Evolutionary conservation across 1,284 basidiomycete genomes (phyloP), one percentile per base, ranked within the genome.

Genomic region (Pterulicium gracile): DNA sequence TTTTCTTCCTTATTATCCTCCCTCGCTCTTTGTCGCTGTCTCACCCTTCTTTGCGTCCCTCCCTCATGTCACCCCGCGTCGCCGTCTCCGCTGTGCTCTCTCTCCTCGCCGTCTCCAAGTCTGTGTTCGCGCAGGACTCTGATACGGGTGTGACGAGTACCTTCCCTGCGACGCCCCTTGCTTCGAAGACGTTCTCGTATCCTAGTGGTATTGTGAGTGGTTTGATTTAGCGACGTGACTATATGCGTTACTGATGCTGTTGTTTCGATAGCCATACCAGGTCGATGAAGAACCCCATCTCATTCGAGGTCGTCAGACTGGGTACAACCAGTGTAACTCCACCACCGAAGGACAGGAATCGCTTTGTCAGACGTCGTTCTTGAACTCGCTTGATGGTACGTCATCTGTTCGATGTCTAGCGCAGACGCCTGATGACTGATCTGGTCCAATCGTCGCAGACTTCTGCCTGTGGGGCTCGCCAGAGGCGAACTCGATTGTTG

Each of bases 321-420:
- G 83, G 4, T 85, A 77, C 68, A 86, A 85, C 61, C 54, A 63
- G 3, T 87, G 84, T 61, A 85, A 86, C 64, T 71, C 76, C 2
- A 83, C 81, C 3, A 86, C 82, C 4, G 65, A 77, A 60, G 72
- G 69, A 53, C 71, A 69, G 47, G 42, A 68, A 2, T 82, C 81
- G 0, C 50, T 71, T 43, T 86, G 84, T 56, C 83, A 86, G 61
- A 86, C 82, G 0, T 60, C 67, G 0, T 67, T 79, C 50, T 57
- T 74, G 24, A 77, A 77, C 63, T 56, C 61, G 50, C 56, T 76
- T 22, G 70, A 75, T 50, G 79, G 79, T 77, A 46, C 5, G 64
- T 56, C 17, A 3, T 17, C 24, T 24, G 35, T 18, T 21, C 20
- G 15, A 22, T 43, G 21, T 13, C 18, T n/a, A 24, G 15, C n/a